Base-by-base conservation (phyloP, 164 flowering plant species). In the Liriodendron chinense region DNA sequence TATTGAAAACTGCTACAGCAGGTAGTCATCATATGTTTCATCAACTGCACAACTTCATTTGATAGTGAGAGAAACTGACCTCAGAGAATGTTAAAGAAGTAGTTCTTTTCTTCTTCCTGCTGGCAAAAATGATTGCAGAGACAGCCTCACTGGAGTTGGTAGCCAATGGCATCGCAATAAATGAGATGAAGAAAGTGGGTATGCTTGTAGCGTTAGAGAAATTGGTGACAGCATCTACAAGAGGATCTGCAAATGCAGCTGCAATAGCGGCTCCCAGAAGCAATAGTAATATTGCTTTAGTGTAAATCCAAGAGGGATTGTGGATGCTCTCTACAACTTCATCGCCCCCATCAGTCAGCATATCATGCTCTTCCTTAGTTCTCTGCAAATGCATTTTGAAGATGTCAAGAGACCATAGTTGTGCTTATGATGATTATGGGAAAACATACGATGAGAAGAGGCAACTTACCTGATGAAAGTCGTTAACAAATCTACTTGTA, bases 71-170 rank as follows among this genome's bases (percentile, higher is more conserved):
- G 68, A 65, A 63, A 66, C 75, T 65, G 63, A 93, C 98, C 98
- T 94, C 98, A 14, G 98, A 94, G 77, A 87, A 94, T 50, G 97
- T 90, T 69, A 94, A 81, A 9, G 98, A 94, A 24, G 96, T 84
- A 59, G 93, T 88, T 79, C 87, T 89, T 66, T 72, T 65, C 77
- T 84, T 93, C 76, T 93, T 90, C 20, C 92, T 83, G 79, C 86
- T 84, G 9, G 98, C 84, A 80, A 90, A 90, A 47, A 90, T 93
- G 13, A 94, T 86, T 49, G 96, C 94, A 1, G 97, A 91, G 21
- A 94, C 92, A 12, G 97, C 91, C 76, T 91, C 97, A 73, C 97
- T 94, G 48, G 98, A 89, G 85, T 94, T 94, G 71, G 97, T 94
- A 48, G 97, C 97, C 73, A 94, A 78, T 2, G 98, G 98, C 47